Base-by-base conservation (phyloP, 2,329 filamentous ascomycete species). In the Amauroascus niger region DNA sequence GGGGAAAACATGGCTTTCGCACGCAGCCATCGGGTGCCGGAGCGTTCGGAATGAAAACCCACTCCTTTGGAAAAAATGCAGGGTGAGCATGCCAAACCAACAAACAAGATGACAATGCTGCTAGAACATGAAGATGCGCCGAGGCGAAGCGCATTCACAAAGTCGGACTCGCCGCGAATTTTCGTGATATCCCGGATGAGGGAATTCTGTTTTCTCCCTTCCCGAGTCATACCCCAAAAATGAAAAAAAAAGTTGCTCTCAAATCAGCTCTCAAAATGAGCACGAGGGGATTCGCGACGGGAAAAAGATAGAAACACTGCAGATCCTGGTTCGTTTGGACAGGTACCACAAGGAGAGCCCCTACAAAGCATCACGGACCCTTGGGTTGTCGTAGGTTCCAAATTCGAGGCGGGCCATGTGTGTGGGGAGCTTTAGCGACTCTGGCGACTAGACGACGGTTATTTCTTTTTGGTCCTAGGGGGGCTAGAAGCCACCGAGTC, bases 211-310 rank as follows among this genome's bases (percentile, higher is more conserved):
- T 8, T 47, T 13, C 24, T n/a, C n/a, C n/a, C 13, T 43, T 39
- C 14, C 18, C 14, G 40, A 43, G 2, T 26, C 18, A n/a, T 2
- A 3, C n/a, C 8, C 11, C 28, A 18, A 22, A 14, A 16, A 22
- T 20, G 28, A 28, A 2, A 30, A 8, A 20, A 5, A 9, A 11
- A 14, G 3, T 33, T 26, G 28, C 9, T 18, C 35, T 18, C 28
- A 35, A 37, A 37, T 49, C 18, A 20, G 7, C 30, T 37, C 18
- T 24, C 18, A 16, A 37, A n/a, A n/a, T n/a, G 30, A 14, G 18
- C 26, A 49, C 30, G 26, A 49, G n/a, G 14, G 30, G 32, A 49
- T 22, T 49, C 46, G 46, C 46, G 46, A 49, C 46, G 46, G 46
- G 32, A 39, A 35, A 39, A 11, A 13, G 2, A 2, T n/a, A n/a